Percentiles rank a stretch among this genome's conserved stretches.
phyloP scores from a whole-genome alignment of 805 yeast genomes.

The Grigorovia yakushimaensis region DNA sequence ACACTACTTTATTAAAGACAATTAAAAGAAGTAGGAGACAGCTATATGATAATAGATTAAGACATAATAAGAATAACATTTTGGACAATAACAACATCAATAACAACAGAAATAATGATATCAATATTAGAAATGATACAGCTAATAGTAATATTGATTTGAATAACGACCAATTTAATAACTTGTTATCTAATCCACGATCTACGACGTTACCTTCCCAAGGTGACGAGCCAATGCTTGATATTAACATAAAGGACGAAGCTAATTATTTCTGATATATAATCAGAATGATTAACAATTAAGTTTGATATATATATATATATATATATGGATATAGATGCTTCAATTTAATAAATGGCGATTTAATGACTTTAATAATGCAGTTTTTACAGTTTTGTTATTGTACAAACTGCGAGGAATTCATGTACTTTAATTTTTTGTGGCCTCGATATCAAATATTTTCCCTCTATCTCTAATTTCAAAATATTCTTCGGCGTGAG shows the following conservation, averaged over 20 bases:
- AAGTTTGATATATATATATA: background rate
- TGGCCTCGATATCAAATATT: constrained; percentile 5
- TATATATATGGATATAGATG: background rate
- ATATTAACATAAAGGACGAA: background rate
- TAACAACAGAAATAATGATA: background rate
- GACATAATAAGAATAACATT: background rate
- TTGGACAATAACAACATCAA: no score
- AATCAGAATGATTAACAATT: background rate
- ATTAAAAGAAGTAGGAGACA: constrained; percentile 17
- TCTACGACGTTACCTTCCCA: background rate
- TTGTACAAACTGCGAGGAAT: background rate
- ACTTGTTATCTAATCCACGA: background rate
- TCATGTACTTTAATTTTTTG: background rate
- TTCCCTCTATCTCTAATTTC: constrained; percentile 27
- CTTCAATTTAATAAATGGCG: background rate
- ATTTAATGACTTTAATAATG: background rate
- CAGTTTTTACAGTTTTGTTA: background rate
- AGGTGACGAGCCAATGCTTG: background rate
- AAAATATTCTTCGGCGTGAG: constrained; percentile 26
- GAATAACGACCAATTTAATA: background rate
- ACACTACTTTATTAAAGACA: constrained; percentile 16
- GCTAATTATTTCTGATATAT: background rate
- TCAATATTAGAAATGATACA: constrained; percentile 5
- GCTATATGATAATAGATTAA: constrained; percentile 6
- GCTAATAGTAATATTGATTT: background rate